Evolutionary conservation across 371 early-diverging fungal species (phyloP).

Genomic region (Actinomucor elegans): DNA sequence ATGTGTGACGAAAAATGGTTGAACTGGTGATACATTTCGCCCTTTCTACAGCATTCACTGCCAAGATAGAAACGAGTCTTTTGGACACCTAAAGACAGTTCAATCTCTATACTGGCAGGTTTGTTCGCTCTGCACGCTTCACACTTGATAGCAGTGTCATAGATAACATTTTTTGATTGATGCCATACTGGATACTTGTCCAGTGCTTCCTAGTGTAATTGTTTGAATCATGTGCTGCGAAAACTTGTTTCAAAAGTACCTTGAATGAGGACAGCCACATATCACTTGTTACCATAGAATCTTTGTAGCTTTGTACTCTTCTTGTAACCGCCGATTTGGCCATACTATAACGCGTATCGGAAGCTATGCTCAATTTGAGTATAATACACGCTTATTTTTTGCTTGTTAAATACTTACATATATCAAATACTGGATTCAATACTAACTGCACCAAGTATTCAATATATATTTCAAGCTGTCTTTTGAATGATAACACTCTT

Average conservation of each 20-base stretch:
- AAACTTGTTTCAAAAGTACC: slow-evolving; percentile 9
- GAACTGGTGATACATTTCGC: slow-evolving; percentile 17
- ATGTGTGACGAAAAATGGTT: slow-evolving; percentile 21
- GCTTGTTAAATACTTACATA: not conserved
- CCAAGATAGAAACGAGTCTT: slow-evolving; percentile 11
- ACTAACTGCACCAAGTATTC: slow-evolving; percentile 14
- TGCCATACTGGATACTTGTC: slow-evolving; percentile 16
- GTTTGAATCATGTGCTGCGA: not conserved
- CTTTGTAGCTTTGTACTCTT: slow-evolving; percentile 23
- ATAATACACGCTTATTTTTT: not conserved
- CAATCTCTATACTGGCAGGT: slow-evolving; percentile 6
- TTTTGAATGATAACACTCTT: slow-evolving; percentile 11
- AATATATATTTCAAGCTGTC: slow-evolving; percentile 15
- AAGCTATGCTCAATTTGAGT: not conserved
- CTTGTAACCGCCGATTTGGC: slow-evolving; percentile 16
- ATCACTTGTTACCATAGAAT: slow-evolving; percentile 30
- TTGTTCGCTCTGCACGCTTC: slow-evolving; percentile 23
- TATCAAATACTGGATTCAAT: slow-evolving; percentile 1
- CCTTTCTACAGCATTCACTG: slow-evolving; percentile 22
- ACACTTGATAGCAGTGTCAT: not conserved
- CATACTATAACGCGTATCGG: not conserved
- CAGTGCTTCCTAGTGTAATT: not conserved
- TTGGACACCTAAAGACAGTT: slow-evolving; percentile 2
- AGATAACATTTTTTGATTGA: not conserved
- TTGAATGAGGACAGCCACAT: slow-evolving; percentile 22